Conservation (phyloP, 371 early-diverging fungal genomes). For the Nematocida major region DNA sequence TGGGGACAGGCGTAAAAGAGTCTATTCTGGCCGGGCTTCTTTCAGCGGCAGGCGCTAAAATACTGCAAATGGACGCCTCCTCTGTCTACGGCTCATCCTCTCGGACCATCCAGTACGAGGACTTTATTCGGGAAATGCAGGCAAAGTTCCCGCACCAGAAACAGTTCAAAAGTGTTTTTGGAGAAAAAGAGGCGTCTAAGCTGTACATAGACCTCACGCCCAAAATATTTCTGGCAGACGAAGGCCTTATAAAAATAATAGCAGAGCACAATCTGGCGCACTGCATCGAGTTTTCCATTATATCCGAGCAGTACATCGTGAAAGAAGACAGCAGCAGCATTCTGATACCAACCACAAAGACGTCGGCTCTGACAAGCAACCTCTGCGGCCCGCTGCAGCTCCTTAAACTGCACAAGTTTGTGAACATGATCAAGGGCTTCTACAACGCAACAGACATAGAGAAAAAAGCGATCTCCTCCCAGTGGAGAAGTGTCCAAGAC, state of each 20-base stretch:
- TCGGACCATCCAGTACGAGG: constrained; percentile 57
- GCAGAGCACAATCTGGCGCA: constrained; percentile 87
- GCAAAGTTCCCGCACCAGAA: constrained; percentile 67
- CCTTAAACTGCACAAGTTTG: constrained; percentile 79
- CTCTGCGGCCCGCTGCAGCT: constrained; percentile 89
- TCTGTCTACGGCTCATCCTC: constrained; percentile 90
- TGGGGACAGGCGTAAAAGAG: constrained; percentile 95
- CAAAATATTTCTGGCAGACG: constrained; percentile 97
- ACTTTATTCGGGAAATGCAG: constrained; percentile 67
- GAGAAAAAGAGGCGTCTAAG: constrained; percentile 71
- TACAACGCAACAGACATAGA: constrained; percentile 71
- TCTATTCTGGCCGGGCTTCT: constrained; percentile 94
- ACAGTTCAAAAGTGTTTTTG: neutral
- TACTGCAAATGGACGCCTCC: constrained; percentile 91
- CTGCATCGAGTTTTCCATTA: constrained; percentile 89
- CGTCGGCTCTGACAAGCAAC: constrained; percentile 76
- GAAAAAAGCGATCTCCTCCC: neutral
- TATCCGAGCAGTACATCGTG: constrained; percentile 80
- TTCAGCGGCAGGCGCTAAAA: constrained; percentile 91
- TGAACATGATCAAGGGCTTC: constrained; percentile 65
- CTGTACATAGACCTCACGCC: constrained; percentile 95
- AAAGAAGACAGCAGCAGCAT: constrained; percentile 73
- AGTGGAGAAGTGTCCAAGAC: constrained; percentile 70
- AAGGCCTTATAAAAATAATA: constrained; percentile 71
- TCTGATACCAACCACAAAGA: constrained; percentile 85